Evolutionary conservation across 495 filamentous ascomycete species (phyloP).

Genomic region (Hyaloscypha hepaticicola): DNA sequence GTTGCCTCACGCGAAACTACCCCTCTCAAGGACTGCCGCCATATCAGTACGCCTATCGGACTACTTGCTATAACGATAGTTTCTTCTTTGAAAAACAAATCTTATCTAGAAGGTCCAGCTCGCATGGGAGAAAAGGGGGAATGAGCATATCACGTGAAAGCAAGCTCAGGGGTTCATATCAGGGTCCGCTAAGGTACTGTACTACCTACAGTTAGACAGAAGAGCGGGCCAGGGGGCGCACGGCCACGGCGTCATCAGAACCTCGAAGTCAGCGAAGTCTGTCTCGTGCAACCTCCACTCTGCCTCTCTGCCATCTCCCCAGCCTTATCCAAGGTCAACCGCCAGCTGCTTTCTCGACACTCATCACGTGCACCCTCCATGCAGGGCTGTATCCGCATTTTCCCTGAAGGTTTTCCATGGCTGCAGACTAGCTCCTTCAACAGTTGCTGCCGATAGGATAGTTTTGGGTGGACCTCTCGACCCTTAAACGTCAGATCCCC

Average conservation of each 20-base stretch:
- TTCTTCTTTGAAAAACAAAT: background rate
- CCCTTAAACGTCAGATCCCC: slow-evolving; percentile 16
- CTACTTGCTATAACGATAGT: background rate
- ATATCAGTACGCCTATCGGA: background rate
- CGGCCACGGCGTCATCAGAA: too few relatives aligned
- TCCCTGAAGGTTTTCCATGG: slow-evolving; percentile 1
- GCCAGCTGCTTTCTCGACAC: background rate
- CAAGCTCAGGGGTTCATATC: background rate
- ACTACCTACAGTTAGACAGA: too few relatives aligned
- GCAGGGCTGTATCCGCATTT: background rate
- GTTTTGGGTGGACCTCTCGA: background rate
- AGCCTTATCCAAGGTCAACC: background rate
- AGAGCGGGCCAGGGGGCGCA: too few relatives aligned
- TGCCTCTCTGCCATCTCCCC: background rate
- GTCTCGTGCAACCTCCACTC: background rate
- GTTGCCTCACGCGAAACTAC: background rate
- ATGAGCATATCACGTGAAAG: background rate
- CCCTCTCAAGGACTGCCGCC: background rate
- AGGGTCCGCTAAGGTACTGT: background rate
- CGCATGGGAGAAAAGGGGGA: background rate
- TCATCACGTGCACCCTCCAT: background rate
- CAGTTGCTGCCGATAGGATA: slow-evolving; percentile 12
- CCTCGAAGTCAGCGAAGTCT: background rate
- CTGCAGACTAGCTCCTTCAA: background rate
- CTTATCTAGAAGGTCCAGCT: background rate